These are phyloP conservation scores for Penicillium sp. DNA, from an alignment of 2,329 filamentous ascomycete species.

Conservation along the genomic window DNA sequence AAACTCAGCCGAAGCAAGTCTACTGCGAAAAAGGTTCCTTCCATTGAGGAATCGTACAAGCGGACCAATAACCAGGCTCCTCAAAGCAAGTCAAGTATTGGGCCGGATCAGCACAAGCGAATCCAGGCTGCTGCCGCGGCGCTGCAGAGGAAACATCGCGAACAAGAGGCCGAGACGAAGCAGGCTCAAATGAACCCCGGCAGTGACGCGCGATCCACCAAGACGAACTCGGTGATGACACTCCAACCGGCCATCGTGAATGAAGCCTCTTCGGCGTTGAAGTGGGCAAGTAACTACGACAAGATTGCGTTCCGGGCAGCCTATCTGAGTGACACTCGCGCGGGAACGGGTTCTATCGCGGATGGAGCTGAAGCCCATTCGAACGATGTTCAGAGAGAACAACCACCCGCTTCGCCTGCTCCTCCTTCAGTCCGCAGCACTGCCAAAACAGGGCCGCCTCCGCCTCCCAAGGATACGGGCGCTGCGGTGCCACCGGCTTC, in stretches of 20 bases:
- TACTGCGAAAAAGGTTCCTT: conserved; percentile 53
- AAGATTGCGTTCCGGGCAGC: conserved; percentile 77
- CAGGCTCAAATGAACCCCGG: conserved; percentile 50
- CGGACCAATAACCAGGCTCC: conserved; percentile 46
- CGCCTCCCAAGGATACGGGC: conserved; percentile 28
- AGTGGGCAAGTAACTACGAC: conserved; percentile 94
- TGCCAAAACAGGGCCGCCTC: conserved; percentile 26
- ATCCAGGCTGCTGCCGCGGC: conserved; percentile 87
- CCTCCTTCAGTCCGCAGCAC: conserved; percentile 20
- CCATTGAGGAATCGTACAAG: conserved; percentile 48
- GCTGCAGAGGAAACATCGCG: conserved; percentile 64
- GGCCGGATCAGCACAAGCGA: conserved; percentile 82
- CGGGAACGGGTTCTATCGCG: conserved; percentile 59
- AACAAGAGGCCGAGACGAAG: conserved; percentile 48
- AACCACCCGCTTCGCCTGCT: conserved; percentile 15
- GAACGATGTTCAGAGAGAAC: conserved; percentile 29
- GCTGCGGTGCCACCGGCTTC: conserved; percentile 10
- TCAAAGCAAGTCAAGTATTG: conserved; percentile 75
- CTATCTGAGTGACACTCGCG: conserved; percentile 70
- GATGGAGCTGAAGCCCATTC: conserved; percentile 34
- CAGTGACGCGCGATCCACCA: conserved; percentile 53
- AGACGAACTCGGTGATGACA: conserved; percentile 86
- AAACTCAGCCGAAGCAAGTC: conserved; percentile 65
- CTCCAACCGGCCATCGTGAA: conserved; percentile 76
- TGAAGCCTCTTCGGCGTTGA: conserved; percentile 88